Conservation (phyloP, 306 rosid genomes). For the Quercus gilva region DNA sequence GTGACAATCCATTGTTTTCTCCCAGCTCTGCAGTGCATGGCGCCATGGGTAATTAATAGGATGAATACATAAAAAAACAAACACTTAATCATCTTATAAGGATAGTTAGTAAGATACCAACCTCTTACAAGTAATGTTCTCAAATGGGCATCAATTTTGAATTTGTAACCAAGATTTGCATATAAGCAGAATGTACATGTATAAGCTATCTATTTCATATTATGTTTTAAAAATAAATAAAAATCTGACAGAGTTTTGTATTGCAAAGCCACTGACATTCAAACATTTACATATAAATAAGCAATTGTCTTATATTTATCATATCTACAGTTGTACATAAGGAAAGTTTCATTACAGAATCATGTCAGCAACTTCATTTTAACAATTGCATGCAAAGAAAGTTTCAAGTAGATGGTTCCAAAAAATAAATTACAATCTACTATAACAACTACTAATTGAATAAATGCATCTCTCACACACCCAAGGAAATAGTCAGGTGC, state of each 20-base stretch:
- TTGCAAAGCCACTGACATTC: not conserved
- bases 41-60: constrained; percentile 17
- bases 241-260: not conserved
- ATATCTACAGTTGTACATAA: not conserved
- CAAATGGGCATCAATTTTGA: not conserved
- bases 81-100: not conserved
- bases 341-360: not conserved
- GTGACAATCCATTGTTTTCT: constrained; percentile 90
- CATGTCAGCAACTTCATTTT: not conserved
- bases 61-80: not conserved
- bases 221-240: not conserved
- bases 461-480: not conserved
- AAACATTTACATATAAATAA: not conserved
- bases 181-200: not conserved
- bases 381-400: not conserved
- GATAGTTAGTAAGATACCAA: not conserved
- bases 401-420: not conserved
- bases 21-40: constrained; percentile 74
- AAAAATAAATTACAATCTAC: not conserved
- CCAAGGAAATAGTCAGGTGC: no score
- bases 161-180: not conserved
- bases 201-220: not conserved
- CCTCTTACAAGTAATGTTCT: not conserved
- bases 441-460: constrained; percentile 10
- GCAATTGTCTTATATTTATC: not conserved